Conservation (phyloP, 176 grass and related monocot species). For the Olyra latifolia region DNA sequence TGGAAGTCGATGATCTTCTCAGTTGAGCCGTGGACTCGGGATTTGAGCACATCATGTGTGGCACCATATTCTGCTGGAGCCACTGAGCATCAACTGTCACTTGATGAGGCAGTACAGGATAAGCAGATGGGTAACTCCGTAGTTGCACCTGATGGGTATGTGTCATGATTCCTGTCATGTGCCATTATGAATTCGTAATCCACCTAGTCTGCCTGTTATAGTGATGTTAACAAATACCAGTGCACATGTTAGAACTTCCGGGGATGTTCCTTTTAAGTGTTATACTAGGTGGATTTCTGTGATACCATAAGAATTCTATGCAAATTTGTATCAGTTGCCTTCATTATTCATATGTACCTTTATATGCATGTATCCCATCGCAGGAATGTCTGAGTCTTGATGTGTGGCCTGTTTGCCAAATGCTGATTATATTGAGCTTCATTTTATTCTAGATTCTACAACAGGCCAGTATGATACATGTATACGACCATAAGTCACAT, state of each 20-base stretch:
- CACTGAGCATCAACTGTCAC: constrained; percentile 61
- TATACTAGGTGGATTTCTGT: not conserved
- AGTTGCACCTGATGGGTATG: constrained; percentile 61
- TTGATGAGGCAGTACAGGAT: constrained; percentile 57
- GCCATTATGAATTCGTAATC: not conserved
- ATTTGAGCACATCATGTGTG: constrained; percentile 45
- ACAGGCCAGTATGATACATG: not conserved
- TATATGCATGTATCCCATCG: not conserved
- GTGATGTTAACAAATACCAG: not conserved
- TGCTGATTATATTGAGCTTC: not conserved
- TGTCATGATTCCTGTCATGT: constrained; percentile 1
- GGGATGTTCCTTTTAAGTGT: not conserved
- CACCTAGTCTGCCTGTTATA: not conserved
- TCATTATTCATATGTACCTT: not conserved
- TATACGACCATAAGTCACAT: not conserved
- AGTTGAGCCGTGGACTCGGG: constrained; percentile 41
- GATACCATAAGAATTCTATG: not conserved
- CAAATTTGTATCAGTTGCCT: not conserved
- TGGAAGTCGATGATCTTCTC: constrained; percentile 48
- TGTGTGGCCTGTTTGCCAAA: not conserved
- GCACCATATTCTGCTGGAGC: constrained; percentile 63
- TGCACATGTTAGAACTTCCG: not conserved
- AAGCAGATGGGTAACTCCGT: constrained; percentile 57
- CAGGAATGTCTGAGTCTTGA: not conserved
- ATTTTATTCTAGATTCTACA: not conserved